These are phyloP conservation scores for Tetrahymena malaccensis DNA, from an alignment of 73 alveolate genomes.

Conservation along the genomic window DNA sequence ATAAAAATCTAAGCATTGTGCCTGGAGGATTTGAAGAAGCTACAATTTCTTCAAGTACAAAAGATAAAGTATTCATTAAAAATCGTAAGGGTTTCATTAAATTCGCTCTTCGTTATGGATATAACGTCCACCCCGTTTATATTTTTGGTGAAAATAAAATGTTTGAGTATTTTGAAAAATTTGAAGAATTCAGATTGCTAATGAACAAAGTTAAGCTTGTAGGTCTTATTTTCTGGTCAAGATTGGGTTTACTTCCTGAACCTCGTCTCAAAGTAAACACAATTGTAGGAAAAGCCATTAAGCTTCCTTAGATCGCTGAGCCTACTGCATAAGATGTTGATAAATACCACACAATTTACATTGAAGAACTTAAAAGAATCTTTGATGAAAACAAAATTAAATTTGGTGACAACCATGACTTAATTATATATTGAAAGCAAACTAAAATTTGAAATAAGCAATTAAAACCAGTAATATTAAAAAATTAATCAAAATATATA, in stretches of 20 bases:
- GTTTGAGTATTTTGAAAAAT: slow-evolving; percentile 7
- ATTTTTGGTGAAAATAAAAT: slow-evolving; percentile 31
- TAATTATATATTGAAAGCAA: background rate
- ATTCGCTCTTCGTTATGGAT: slow-evolving; percentile 32
- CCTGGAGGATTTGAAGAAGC: slow-evolving; percentile 45
- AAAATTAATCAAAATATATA: too few species aligned
- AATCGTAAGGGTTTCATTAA: slow-evolving; percentile 35
- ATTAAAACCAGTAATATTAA: too few species aligned
- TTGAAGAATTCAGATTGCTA: slow-evolving; percentile 7
- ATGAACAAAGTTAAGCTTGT: slow-evolving; percentile 16
- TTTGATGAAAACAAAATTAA: background rate
- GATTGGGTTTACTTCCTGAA: slow-evolving; percentile 21
- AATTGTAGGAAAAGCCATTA: slow-evolving; percentile 21
- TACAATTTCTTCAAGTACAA: slow-evolving; percentile 1
- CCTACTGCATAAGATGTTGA: slow-evolving; percentile 33
- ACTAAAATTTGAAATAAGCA: too few species aligned
- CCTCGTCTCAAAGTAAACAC: slow-evolving; percentile 18
- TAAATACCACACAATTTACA: slow-evolving; percentile 22
- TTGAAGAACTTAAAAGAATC: background rate
- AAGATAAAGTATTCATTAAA: slow-evolving; percentile 19
- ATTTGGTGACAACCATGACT: background rate
- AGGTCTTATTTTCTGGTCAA: slow-evolving; percentile 28
- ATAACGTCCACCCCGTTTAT: slow-evolving; percentile 20
- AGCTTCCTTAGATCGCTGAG: slow-evolving; percentile 8
- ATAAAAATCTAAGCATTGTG: slow-evolving; percentile 4